Conservation (phyloP, 2,329 filamentous ascomycete genomes). For the Fusarium illudens region DNA sequence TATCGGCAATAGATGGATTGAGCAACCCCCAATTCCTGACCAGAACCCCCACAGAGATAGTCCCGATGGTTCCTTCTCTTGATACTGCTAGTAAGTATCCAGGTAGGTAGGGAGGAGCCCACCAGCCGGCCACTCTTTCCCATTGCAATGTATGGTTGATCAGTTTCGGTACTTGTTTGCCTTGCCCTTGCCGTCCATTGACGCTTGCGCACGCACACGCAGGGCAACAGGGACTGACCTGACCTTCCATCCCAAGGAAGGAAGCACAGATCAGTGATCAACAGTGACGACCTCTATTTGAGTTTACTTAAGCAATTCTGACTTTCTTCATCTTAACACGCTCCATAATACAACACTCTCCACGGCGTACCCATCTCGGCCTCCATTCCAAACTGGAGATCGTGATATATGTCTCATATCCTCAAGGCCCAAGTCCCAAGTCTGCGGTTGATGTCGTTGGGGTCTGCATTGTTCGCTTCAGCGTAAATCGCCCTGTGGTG, state of each 20-base stretch:
- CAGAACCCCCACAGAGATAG: slow-evolving; percentile 26
- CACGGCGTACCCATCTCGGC: neutral
- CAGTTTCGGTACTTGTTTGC: slow-evolving; percentile 8
- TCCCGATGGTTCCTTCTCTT: neutral
- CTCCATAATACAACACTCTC: neutral
- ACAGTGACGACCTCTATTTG: neutral
- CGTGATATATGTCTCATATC: neutral
- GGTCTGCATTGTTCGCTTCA: slow-evolving; percentile 22
- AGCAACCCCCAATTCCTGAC: slow-evolving; percentile 21
- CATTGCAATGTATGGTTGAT: neutral
- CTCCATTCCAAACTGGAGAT: neutral
- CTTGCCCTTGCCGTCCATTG: neutral
- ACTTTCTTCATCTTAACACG: neutral
- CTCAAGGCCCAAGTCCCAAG: slow-evolving; percentile 17
- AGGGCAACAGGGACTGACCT: slow-evolving; percentile 2
- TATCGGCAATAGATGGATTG: slow-evolving; percentile 14
- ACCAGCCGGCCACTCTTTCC: neutral
- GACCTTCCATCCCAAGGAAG: neutral
- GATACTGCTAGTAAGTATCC: no score
- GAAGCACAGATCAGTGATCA: slow-evolving; percentile 6
- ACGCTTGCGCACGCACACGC: neutral
- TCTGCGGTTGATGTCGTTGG: slow-evolving; percentile 18
- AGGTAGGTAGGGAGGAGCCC: neutral
- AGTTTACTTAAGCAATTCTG: neutral
- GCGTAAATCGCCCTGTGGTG: slow-evolving; percentile 39